Evolutionary conservation across 805 yeast genomes (phyloP).

Genomic region (Candida sphagnicola): DNA sequence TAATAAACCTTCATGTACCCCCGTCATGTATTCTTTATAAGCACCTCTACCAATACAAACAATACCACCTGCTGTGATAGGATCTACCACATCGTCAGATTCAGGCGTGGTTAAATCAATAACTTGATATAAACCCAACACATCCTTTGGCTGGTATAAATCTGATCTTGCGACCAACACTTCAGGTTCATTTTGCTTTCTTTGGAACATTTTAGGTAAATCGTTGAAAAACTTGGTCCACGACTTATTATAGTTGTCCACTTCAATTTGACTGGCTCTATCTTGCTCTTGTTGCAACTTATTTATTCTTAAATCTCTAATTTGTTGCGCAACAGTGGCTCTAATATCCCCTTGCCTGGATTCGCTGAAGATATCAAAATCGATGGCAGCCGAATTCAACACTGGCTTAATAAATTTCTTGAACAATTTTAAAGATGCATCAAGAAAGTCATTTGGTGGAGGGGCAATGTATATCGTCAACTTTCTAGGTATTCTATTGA

Average conservation of each 20-base stretch:
- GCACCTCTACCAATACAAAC: slow-evolving; percentile 95
- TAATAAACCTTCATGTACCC: slow-evolving; percentile 89
- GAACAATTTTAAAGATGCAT: slow-evolving; percentile 68
- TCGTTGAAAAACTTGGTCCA: slow-evolving; percentile 25
- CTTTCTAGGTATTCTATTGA: slow-evolving; percentile 63
- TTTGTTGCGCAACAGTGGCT: slow-evolving; percentile 71
- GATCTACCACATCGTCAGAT: slow-evolving; percentile 43
- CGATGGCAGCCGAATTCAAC: slow-evolving; percentile 77
- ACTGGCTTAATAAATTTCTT: slow-evolving; percentile 82
- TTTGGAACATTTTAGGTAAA: slow-evolving; percentile 17
- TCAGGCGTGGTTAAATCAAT: slow-evolving; percentile 33
- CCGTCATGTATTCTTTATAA: slow-evolving; percentile 84
- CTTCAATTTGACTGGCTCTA: slow-evolving; percentile 4
- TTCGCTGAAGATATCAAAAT: slow-evolving; percentile 73
- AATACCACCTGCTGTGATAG: slow-evolving; percentile 70
- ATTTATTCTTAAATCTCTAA: slow-evolving; percentile 62
- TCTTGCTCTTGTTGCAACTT: slow-evolving; percentile 8
- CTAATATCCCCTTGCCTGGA: slow-evolving; percentile 89
- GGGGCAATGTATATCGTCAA: slow-evolving; percentile 86
- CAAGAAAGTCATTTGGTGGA: slow-evolving; percentile 92
- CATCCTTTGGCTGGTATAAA: slow-evolving; percentile 39
- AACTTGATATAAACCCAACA: slow-evolving; percentile 54
- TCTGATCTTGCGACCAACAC: slow-evolving; percentile 25
- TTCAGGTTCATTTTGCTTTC: slow-evolving; percentile 24
- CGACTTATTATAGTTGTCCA: slow-evolving; percentile 15